Evolutionary conservation across 73 alveolate species (phyloP).

Genomic region (Stentor coeruleus): DNA sequence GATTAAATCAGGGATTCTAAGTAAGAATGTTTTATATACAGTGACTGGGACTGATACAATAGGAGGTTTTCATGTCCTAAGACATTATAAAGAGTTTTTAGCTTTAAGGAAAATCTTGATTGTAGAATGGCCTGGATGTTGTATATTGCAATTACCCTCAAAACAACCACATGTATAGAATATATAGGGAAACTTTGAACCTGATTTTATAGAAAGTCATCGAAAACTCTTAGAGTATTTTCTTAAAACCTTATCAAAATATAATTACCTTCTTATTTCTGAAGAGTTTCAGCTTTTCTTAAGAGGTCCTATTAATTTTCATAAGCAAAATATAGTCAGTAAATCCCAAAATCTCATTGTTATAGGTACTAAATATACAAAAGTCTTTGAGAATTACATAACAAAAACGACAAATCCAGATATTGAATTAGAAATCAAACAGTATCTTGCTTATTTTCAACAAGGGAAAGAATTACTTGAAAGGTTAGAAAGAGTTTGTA

Average conservation of each 20-base stretch:
- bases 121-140: slow-evolving; percentile 87
- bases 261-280: background rate
- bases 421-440: background rate
- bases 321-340: background rate
- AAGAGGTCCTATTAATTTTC: background rate
- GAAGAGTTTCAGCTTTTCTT: slow-evolving; percentile 8
- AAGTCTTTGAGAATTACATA: background rate
- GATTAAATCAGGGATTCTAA: background rate
- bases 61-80: slow-evolving; percentile 40
- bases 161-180: background rate
- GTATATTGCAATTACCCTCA: slow-evolving; percentile 28
- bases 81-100: slow-evolving; percentile 88
- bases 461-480: background rate
- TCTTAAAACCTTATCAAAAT: background rate
- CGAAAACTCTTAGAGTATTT: slow-evolving; percentile 22
- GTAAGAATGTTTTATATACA: slow-evolving; percentile 1
- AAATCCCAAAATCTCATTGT: background rate
- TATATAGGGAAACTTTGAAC: slow-evolving; percentile 16
- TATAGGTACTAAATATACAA: background rate
- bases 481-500: background rate
- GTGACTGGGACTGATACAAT: slow-evolving; percentile 36
- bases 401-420: background rate
- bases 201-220: background rate
- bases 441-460: background rate
- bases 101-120: slow-evolving; percentile 67